A percentile compares a stretch with the other conserved stretches of the same genome.
Conservation (phyloP, 306 rosid genomes). For the Inga leiocalycina region DNA sequence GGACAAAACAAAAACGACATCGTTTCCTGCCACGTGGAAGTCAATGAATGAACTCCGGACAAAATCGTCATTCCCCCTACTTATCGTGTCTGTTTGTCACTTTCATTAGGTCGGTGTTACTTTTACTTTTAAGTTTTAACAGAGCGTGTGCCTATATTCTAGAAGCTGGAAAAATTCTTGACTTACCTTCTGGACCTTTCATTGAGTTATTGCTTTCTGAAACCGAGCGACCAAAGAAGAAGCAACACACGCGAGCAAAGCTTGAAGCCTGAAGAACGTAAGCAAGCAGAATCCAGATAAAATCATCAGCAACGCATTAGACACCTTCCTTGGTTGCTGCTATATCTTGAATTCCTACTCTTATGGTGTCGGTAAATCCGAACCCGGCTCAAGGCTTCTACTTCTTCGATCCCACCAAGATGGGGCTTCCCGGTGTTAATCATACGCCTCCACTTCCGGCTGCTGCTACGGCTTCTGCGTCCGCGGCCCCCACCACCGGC, state of each 20-base stretch:
- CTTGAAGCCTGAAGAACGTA: not conserved
- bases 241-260: not conserved
- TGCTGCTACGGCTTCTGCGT: not conserved
- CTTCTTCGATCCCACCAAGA: slow-evolving; percentile 64
- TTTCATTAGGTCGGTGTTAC: not conserved
- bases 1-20: too few relatives aligned
- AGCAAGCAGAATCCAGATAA: not conserved
- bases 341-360: not conserved
- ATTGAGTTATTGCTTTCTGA: not conserved
- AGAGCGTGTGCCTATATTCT: not conserved
- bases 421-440: slow-evolving; percentile 53
- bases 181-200: not conserved
- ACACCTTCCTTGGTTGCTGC: not conserved
- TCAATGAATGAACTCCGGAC: not conserved
- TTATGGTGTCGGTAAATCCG: slow-evolving; percentile 74
- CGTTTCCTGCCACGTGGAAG: too few relatives aligned
- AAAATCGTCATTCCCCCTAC: not conserved
- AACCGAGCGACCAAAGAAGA: not conserved
- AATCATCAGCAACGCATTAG: not conserved
- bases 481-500: slow-evolving; percentile 6
- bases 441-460: slow-evolving; percentile 39
- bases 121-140: not conserved
- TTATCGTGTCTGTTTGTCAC: too few relatives aligned
- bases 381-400: slow-evolving; percentile 66
- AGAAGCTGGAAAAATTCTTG: not conserved